Conservation (phyloP, 805 yeast genomes). For the Kregervanrija pseudodelftensis region DNA sequence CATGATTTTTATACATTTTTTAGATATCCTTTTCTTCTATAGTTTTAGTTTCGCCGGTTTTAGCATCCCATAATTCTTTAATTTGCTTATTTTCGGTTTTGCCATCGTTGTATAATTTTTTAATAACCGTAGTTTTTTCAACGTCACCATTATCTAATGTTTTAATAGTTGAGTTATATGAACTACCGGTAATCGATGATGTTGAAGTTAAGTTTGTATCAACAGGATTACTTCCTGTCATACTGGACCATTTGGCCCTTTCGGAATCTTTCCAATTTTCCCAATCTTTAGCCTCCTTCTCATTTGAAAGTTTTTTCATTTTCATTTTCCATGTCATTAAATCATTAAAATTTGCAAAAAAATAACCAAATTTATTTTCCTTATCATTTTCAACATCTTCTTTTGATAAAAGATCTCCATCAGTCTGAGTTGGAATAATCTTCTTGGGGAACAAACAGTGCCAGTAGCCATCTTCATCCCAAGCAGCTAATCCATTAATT, state of each 20-base stretch:
- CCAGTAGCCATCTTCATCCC: slow-evolving; percentile 87
- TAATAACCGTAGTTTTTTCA: slow-evolving; percentile 32
- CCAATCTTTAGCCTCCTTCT: slow-evolving; percentile 28
- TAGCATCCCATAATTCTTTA: slow-evolving; percentile 31
- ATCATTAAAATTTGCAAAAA: slow-evolving; percentile 58
- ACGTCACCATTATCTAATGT: slow-evolving; percentile 36
- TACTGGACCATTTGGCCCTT: slow-evolving; percentile 20
- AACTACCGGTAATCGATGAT: slow-evolving; percentile 26
- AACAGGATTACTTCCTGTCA: slow-evolving; percentile 7
- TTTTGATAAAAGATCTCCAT: slow-evolving; percentile 34
- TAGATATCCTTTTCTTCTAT: slow-evolving; percentile 13
- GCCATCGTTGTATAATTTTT: slow-evolving; percentile 39
- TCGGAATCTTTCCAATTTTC: slow-evolving; percentile 17
- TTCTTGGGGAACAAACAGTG: slow-evolving; percentile 75
- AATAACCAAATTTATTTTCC: slow-evolving; percentile 43
- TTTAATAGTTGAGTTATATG: slow-evolving; percentile 29
- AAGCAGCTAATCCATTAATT: slow-evolving; percentile 61
- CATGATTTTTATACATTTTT: slow-evolving; percentile 2
- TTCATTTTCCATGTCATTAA: slow-evolving; percentile 61
- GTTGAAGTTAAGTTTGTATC: slow-evolving; percentile 8
- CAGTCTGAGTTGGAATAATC: slow-evolving; percentile 21
- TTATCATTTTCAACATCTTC: slow-evolving; percentile 48
- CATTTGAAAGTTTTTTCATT: slow-evolving; percentile 40
- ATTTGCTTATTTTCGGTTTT: slow-evolving; percentile 30
- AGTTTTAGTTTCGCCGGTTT: slow-evolving; percentile 27